These are phyloP conservation scores for Auricularia cornea DNA, from an alignment of 768 basidiomycete species.

Conservation along the genomic window DNA sequence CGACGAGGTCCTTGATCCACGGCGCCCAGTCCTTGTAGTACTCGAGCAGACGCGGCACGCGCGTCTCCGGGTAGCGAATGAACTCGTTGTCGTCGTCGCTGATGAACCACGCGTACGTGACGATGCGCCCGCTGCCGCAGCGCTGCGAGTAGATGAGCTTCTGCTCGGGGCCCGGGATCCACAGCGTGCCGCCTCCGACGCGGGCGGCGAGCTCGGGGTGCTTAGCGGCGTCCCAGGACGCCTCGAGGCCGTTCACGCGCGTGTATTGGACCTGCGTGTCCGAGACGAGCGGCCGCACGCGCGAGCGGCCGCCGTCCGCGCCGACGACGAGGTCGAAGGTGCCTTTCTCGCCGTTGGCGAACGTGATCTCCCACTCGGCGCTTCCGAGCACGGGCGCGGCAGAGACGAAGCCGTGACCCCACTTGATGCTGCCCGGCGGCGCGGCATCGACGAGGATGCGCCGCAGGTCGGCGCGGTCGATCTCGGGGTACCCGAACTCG, in stretches of 20 bases:
- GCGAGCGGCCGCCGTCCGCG: slow-evolving; percentile 20
- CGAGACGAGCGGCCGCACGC: slow-evolving; percentile 15
- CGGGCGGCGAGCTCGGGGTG: slow-evolving; percentile 7
- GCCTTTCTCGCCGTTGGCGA: neutral
- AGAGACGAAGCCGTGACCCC: slow-evolving; percentile 2
- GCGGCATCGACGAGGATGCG: slow-evolving; percentile 12
- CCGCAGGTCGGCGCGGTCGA: slow-evolving; percentile 2
- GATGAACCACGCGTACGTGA: slow-evolving; percentile 9
- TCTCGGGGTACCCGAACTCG: neutral
- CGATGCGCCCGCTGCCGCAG: slow-evolving; percentile 12
- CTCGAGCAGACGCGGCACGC: neutral
- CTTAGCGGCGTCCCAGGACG: slow-evolving; percentile 3
- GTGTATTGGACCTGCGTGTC: slow-evolving; percentile 12
- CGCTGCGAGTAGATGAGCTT: slow-evolving; percentile 14
- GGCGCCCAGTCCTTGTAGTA: neutral
- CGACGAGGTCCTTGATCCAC: neutral
- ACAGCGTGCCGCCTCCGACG: slow-evolving; percentile 9
- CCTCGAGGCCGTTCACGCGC: slow-evolving; percentile 15
- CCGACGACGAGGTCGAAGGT: slow-evolving; percentile 14
- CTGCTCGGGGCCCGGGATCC: slow-evolving; percentile 9
- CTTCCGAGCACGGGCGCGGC: neutral
- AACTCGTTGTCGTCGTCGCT: neutral
- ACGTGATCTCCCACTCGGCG: neutral
- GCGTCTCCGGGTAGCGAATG: neutral
- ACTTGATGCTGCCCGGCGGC: slow-evolving; percentile 5